Base-by-base conservation (phyloP, 768 basidiomycete species). In the Aureoboletus auriporus region DNA sequence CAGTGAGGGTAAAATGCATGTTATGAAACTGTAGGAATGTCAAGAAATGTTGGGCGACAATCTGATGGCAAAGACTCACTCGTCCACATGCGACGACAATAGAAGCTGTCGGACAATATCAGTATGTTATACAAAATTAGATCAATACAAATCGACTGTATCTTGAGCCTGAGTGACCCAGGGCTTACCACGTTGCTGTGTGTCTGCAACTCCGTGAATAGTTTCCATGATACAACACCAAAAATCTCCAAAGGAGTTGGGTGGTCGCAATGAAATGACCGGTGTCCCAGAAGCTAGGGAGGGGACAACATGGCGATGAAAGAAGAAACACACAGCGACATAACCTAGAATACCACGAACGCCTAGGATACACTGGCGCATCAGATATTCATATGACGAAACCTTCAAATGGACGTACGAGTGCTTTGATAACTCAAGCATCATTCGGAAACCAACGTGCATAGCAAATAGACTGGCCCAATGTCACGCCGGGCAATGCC, bases 11-110 rank as follows among this genome's bases (percentile, higher is more conserved):
- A 6, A 58, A 3, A 16, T 1, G 12, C 16, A 26, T 9, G 23
- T 39, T 6, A 44, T 0, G 27, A 5, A 12, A 4, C n/a, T n/a
- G n/a, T n/a, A n/a, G n/a, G n/a, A n/a, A 26, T 9, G 23, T 39
- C 8, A 44, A 0, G 27, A 5, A 12, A 4, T 8, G 35, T 8
- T 14, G 34, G 11, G 14, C 7, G 26, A 9, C 2, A 34, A 27
- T 30, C 9, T 20, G 8, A 36, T 2, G 8, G 12, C 7, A 27
- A 28, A 3, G 23, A 45, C 56, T 42, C 16, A 57, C 56, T 57
- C 8, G 46, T 49, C 56, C 56, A 57, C 44, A 50, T 33, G 1
- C 55, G 56, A 39, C 13, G 30, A 14, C 50, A 49, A 17, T 57
- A 57, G 34, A 57, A 57, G 31, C 56, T 57, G 30, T 20, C 2